These are phyloP conservation scores for Penicillium dipodomyicola DNA, from an alignment of 495 filamentous ascomycete genomes.

Conservation along the genomic window DNA sequence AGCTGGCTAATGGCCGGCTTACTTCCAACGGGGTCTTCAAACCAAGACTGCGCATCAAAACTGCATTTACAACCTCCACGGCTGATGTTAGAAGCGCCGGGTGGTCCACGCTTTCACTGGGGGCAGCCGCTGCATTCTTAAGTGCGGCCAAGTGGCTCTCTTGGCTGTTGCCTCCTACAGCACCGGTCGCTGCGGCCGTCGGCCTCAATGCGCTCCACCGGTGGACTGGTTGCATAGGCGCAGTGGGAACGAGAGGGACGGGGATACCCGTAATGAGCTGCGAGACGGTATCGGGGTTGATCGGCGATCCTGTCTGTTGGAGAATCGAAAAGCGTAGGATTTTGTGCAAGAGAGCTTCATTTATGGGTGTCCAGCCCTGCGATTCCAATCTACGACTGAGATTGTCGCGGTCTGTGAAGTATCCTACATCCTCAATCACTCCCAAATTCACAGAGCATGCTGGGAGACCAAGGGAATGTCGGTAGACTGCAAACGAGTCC, in stretches of 20 bases:
- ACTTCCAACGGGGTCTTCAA: conserved; percentile 25
- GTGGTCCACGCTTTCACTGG: not conserved
- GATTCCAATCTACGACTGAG: conserved; percentile 8
- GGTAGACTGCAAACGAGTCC: too few relatives aligned
- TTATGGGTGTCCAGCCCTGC: conserved; percentile 27
- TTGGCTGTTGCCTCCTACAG: not conserved
- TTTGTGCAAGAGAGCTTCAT: conserved; percentile 28
- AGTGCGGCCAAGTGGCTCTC: not conserved
- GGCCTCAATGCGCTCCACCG: conserved; percentile 10
- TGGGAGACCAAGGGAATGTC: conserved; percentile 15
- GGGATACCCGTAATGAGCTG: too few relatives aligned
- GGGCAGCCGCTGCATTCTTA: too few relatives aligned
- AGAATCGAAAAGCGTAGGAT: conserved; percentile 33
- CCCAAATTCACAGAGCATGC: conserved; percentile 23
- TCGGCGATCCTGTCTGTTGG: conserved; percentile 21
- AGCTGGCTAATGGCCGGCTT: conserved; percentile 17
- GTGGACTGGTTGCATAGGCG: conserved; percentile 10
- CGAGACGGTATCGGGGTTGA: not conserved
- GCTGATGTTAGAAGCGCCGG: not conserved
- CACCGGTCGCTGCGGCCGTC: not conserved
- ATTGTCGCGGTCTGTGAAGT: conserved; percentile 14
- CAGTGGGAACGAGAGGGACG: too few relatives aligned
- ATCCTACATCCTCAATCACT: conserved; percentile 28
- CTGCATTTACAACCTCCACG: conserved; percentile 12
- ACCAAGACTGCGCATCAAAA: conserved; percentile 19